Base-by-base conservation (phyloP, 305 asterid genomes). In the Fraxinus nigra region DNA sequence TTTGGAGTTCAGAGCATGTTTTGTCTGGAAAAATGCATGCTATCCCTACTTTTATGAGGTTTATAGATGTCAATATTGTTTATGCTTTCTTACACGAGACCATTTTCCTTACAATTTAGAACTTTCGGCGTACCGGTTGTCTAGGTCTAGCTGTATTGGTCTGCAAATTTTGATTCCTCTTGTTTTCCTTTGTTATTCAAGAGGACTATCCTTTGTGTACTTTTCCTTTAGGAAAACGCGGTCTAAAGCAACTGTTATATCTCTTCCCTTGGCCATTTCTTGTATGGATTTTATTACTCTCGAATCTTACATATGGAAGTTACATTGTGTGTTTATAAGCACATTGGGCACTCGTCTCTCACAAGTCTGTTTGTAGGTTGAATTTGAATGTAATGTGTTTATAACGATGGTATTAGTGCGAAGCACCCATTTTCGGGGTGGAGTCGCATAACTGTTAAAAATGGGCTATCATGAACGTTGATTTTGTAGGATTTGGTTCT, bases 61-160 rank as follows among this genome's bases (percentile, higher is more conserved):
- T 69, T 69, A 69, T 69, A 13, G 40, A 69, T 69, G 75, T 69
- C 43, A 69, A 69, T 69, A 69, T 69, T 13, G 38, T 69, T 69
- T 13, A 0, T 63, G n/a, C 72, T 10, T 63, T 10, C 16, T 22
- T 56, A 18, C 28, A 56, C 3, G 18, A 18, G 67, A 56, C 13
- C 28, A 2, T 56, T 56, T 56, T 56, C 67, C 28, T 18, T 56
- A 56, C 28, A 7, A 56, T 18, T 69, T 30, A 5, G 13, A 69
- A 69, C 22, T 13, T 69, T 69, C 16, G 75, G 37, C 18, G 3
- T 14, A 14, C 4, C 4, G 1, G 4, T 69, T 1, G 75, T 69
- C 34, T 69, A 69, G 11, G n/a, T 28, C 38, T 63, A 11, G 18
- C 10, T 28, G 75, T 69, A 69, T 30, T 30, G 38, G 72, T 13